Evolutionary conservation across 345 rosid genomes (phyloP).

Genomic region (Salix purpurea): DNA sequence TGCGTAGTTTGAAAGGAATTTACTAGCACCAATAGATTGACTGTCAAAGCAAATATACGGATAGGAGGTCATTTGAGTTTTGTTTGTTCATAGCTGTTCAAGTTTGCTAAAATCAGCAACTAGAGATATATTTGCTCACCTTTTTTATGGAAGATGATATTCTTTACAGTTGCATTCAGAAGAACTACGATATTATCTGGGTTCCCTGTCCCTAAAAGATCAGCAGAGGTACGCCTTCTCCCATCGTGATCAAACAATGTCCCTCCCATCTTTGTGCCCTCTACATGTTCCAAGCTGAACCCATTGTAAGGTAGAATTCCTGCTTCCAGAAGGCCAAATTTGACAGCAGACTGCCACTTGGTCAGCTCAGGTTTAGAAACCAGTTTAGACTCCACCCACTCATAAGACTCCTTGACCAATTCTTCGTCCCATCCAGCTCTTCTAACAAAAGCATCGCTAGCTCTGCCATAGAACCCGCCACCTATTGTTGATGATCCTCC

Average conservation of each 20-base stretch:
- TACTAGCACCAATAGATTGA: slow-evolving; percentile 1
- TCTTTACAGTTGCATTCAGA: slow-evolving; percentile 55
- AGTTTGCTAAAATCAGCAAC: neutral
- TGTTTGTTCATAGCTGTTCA: too few species aligned
- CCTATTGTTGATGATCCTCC: slow-evolving; percentile 70
- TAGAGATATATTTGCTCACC: slow-evolving; percentile 17
- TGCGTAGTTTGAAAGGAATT: slow-evolving; percentile 15
- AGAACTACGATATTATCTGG: slow-evolving; percentile 45
- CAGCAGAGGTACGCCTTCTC: slow-evolving; percentile 63
- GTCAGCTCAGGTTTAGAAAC: slow-evolving; percentile 54
- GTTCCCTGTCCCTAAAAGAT: slow-evolving; percentile 56
- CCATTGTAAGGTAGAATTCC: slow-evolving; percentile 66
- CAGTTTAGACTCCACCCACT: slow-evolving; percentile 70
- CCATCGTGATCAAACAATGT: slow-evolving; percentile 55
- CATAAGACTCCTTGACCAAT: slow-evolving; percentile 52
- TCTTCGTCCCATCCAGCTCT: slow-evolving; percentile 56
- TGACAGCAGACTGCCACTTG: slow-evolving; percentile 60
- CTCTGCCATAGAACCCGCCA: slow-evolving; percentile 74
- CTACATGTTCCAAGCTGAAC: slow-evolving; percentile 54
- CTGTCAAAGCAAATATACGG: neutral
- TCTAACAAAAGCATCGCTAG: slow-evolving; percentile 47
- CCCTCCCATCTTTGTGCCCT: slow-evolving; percentile 77
- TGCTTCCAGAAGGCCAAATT: slow-evolving; percentile 69
- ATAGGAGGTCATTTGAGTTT: too few species aligned
- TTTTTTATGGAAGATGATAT: slow-evolving; percentile 37